A percentile compares a stretch with the other conserved stretches of the same genome.
Conservation (phyloP, 352 stramenopile species). For the Pythium brachiatum region DNA sequence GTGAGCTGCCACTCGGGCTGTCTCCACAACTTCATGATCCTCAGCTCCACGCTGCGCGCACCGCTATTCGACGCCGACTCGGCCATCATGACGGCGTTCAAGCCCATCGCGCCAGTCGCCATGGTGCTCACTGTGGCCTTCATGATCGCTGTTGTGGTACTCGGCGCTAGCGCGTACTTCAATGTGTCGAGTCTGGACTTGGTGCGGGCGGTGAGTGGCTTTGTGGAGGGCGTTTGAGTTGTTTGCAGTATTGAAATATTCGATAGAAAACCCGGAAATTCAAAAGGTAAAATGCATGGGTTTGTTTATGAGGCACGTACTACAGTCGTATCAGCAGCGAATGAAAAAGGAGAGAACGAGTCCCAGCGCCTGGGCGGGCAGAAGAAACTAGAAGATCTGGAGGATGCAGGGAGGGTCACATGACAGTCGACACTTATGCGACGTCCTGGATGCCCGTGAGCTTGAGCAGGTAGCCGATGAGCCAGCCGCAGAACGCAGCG, state of each 20-base stretch:
- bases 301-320: too few relatives aligned
- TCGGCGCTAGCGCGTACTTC: slow-evolving; percentile 50
- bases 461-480: slow-evolving; percentile 82
- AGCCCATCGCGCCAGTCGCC: slow-evolving; percentile 57
- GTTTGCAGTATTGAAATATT: background rate
- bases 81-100: slow-evolving; percentile 51
- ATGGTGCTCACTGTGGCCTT: slow-evolving; percentile 64
- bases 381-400: background rate
- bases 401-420: background rate
- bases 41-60: slow-evolving; percentile 56
- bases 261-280: background rate
- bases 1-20: slow-evolving; percentile 79
- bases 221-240: slow-evolving; percentile 38
- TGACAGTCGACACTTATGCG: slow-evolving; percentile 29
- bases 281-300: too few relatives aligned
- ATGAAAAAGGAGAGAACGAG: background rate
- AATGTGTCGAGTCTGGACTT: slow-evolving; percentile 51
- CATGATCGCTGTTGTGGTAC: slow-evolving; percentile 40
- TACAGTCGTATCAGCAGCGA: background rate
- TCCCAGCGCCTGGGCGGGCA: background rate
- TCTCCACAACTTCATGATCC: slow-evolving; percentile 90
- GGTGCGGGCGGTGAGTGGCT: slow-evolving; percentile 59
- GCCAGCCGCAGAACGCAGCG: slow-evolving; percentile 67
- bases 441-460: slow-evolving; percentile 80
- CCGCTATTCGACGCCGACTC: slow-evolving; percentile 63